Base-by-base conservation (phyloP, 148 eudicot genomes). In the Arctostaphylos glauca region DNA sequence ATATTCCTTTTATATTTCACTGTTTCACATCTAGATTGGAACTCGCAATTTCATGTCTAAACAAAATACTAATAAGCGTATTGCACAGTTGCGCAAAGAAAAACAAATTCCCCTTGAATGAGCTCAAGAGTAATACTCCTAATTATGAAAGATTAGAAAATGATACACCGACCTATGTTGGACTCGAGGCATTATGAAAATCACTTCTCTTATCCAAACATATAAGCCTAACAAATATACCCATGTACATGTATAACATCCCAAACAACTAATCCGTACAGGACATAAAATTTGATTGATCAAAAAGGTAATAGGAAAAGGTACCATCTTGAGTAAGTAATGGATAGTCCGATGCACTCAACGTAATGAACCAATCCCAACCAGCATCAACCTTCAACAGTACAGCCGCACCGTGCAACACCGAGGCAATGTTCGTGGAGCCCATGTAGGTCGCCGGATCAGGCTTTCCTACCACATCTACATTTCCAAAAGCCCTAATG, bases 341-440 rank as follows among this genome's bases (percentile, higher is more conserved):
- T 0, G 98, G 98, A 91, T 96, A 96, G 91, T 96, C 98, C 81
- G 82, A 70, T 0, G 98, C 98, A 84, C 91, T 94, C 76, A 96
- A 87, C 56, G 91, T 91, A 59, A 96, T 84, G 72, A 96, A 96
- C 99, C 99, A 96, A 92, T 94, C 97, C 99, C 99, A 94, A 3
- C 88, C 91, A 68, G 80, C 84, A 89, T 90, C 98, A 85, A 93
- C 82, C 89, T 92, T 96, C 92, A 96, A 88, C 80, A 96, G 88
- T 72, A 94, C 84, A 0, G 98, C 87, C 5, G 91, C 99, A 3
- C 93, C 98, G 64, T 92, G 88, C 60, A 96, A 82, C 59, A 91
- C 83, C 2, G 94, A 93, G 0, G 97, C 95, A 0, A 96, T 82
- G 74, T 93, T 90, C 13, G 95, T 90, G 0, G 94, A 88, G 3